phyloP scores from a whole-genome alignment of 108 stramenopile species.

The Pseudonitzschia delicatissima region DNA sequence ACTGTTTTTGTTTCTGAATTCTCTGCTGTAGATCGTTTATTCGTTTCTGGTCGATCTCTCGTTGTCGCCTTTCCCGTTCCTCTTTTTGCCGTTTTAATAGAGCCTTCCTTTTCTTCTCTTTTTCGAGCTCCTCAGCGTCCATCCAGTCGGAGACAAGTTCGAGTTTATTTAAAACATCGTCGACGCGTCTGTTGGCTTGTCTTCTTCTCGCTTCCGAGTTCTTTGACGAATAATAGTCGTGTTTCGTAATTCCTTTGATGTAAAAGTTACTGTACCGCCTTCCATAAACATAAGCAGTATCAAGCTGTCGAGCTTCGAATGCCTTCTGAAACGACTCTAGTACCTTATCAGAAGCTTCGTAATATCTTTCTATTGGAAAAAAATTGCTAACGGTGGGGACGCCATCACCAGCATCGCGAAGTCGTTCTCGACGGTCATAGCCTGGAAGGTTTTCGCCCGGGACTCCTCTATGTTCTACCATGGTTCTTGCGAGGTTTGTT shows the following conservation, averaged over 20 bases:
- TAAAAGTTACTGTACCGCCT: constrained; percentile 73
- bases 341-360: constrained; percentile 71
- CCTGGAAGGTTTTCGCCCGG: constrained; percentile 11
- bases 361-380: constrained; percentile 72
- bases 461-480: background rate
- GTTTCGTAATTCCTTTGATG: constrained; percentile 57
- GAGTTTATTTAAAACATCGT: constrained; percentile 56
- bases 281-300: constrained; percentile 80
- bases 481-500: no score
- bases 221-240: constrained; percentile 65
- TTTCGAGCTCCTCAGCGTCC: constrained; percentile 67
- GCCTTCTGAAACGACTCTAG: constrained; percentile 35
- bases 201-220: constrained; percentile 29
- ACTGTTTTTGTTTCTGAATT: constrained; percentile 19
- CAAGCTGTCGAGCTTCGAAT: constrained; percentile 39
- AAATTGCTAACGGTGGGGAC: constrained; percentile 59
- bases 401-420: constrained; percentile 26
- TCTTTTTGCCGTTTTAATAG: constrained; percentile 33
- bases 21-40: constrained; percentile 21
- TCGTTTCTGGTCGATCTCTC: constrained; percentile 28
- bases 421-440: constrained; percentile 24
- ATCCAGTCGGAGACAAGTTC: constrained; percentile 70
- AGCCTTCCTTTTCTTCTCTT: constrained; percentile 38
- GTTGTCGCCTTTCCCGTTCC: constrained; percentile 46
- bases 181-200: constrained; percentile 51